phyloP scores from a whole-genome alignment of 768 basidiomycete genomes.

The Pisolithus orientalis region DNA sequence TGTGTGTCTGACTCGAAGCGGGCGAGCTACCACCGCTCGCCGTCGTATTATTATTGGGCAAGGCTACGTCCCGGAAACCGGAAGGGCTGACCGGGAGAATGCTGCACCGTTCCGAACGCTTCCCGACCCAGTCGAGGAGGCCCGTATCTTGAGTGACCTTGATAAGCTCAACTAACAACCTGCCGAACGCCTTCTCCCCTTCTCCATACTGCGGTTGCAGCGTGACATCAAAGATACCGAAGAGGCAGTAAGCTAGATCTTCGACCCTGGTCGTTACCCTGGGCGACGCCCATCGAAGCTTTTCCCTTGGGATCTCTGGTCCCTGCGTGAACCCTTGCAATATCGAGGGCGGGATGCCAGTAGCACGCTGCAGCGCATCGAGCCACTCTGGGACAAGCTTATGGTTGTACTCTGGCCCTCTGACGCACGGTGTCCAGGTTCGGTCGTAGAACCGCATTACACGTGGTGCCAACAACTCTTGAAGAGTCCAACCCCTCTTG shows the following conservation, averaged over 20 bases:
- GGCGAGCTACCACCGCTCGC: not conserved
- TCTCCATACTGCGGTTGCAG: conserved; percentile 13
- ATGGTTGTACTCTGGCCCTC: conserved; percentile 2
- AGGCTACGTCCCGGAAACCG: conserved; percentile 2
- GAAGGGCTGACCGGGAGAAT: conserved; percentile 2
- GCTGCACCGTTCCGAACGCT: not conserved
- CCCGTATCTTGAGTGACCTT: conserved; percentile 3
- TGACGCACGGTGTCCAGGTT: conserved; percentile 1
- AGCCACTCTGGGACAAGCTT: conserved; percentile 1
- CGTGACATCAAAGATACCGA: conserved; percentile 9
- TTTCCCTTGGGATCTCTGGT: conserved; percentile 1
- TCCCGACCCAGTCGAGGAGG: conserved; percentile 10
- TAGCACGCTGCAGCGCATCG: not conserved
- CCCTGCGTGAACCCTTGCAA: conserved; percentile 1
- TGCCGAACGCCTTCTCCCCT: conserved; percentile 9
- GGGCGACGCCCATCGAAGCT: conserved; percentile 1
- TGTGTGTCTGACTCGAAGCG: not conserved
- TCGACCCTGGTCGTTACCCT: conserved; percentile 1
- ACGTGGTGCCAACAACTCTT: conserved; percentile 1
- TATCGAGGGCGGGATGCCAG: not conserved
- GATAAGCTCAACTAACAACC: conserved; percentile 8
- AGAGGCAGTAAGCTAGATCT: conserved; percentile 10
- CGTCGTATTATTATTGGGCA: not conserved
- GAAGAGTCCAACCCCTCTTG: conserved; percentile 3
- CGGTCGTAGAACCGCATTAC: conserved; percentile 4